Percentiles rank a stretch among this genome's conserved stretches.
Conservation (phyloP, 192 early-diverging fungal genomes). For the Backusella mclennaniae region DNA sequence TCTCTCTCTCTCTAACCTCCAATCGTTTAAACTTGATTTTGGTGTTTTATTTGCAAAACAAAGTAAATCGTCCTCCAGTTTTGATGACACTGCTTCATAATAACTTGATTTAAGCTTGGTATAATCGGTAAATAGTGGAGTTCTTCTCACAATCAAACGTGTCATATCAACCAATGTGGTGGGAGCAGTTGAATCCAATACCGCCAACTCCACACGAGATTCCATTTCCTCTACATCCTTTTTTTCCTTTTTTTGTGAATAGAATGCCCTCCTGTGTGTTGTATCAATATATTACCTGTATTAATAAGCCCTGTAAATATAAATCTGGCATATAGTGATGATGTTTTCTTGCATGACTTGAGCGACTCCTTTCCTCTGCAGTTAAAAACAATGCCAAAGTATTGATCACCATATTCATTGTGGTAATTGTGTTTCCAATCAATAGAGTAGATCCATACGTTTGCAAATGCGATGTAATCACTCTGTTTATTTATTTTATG, state of each 20-base stretch:
- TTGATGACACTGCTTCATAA: slow-evolving; percentile 18
- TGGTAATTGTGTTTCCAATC: slow-evolving; percentile 48
- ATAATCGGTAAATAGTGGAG: slow-evolving; percentile 43
- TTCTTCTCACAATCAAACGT: slow-evolving; percentile 42
- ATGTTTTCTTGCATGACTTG: slow-evolving; percentile 51
- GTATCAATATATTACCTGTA: slow-evolving; percentile 26
- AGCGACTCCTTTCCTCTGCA: slow-evolving; percentile 46
- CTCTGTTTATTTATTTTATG: slow-evolving; percentile 20
- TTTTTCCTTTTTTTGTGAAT: slow-evolving; percentile 7
- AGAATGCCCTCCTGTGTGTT: not conserved
- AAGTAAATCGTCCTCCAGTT: slow-evolving; percentile 25
- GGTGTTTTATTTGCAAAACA: slow-evolving; percentile 27
- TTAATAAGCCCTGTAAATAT: slow-evolving; percentile 49
- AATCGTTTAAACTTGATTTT: slow-evolving; percentile 22
- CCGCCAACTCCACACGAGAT: slow-evolving; percentile 32
- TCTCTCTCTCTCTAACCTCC: slow-evolving; percentile 11
- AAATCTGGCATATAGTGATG: slow-evolving; percentile 50
- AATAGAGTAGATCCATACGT: slow-evolving; percentile 48
- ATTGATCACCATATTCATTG: slow-evolving; percentile 59
- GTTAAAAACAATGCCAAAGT: slow-evolving; percentile 50
- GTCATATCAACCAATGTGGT: slow-evolving; percentile 50
- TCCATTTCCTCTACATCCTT: slow-evolving; percentile 34
- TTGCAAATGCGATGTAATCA: slow-evolving; percentile 53
- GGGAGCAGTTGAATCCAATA: slow-evolving; percentile 46
- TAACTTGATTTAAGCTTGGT: slow-evolving; percentile 24